Base-by-base conservation (phyloP, 768 basidiomycete species). In the Boletus rubropictus region DNA sequence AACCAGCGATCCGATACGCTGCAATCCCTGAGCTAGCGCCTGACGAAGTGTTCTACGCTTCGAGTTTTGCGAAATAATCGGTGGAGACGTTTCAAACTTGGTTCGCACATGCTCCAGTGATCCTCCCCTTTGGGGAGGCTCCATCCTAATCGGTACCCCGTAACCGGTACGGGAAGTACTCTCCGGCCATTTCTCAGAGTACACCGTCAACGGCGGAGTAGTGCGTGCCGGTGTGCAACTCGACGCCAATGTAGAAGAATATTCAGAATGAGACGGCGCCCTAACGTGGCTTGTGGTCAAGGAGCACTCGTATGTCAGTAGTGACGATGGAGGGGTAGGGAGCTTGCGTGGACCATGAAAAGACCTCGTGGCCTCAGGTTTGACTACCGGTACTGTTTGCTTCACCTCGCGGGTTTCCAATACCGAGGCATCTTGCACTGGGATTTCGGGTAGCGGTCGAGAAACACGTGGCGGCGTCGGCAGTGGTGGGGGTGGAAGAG, bases 111-210 rank as follows among this genome's bases (percentile, higher is more conserved):
- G 49, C 29, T 64, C 62, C 24, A 56, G 50, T 29, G 64, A 64
- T 31, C 45, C 41, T 18, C 62, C 49, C 20, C 50, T 54, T 46
- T 7, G 52, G 18, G 55, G 49, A 43, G 57, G 55, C 27, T 62
- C 66, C 49, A 50, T 42, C 50, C 34, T 66, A 21, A 60, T 48
- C n/a, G 45, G 50, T 28, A 49, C 44, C 39, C 53, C 56, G 37
- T 54, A 64, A 29, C 51, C 54, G 11, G 61, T 47, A 50, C 56
- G 66, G 39, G 58, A 34, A 8, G 42, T n/a, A 24, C 47, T 57
- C 40, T 65, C 63, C 2, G 54, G 46, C 50, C 50, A 67, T 39
- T 66, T 66, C 25, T 66, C 65, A 51, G 66, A 68, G 29, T 59
- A 54, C 29, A 60, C 42, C 39, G 58, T 62, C 31, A 55, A 58